Conservation (phyloP, 192 early-diverging fungal species). For the Chytriomyces confervae region DNA sequence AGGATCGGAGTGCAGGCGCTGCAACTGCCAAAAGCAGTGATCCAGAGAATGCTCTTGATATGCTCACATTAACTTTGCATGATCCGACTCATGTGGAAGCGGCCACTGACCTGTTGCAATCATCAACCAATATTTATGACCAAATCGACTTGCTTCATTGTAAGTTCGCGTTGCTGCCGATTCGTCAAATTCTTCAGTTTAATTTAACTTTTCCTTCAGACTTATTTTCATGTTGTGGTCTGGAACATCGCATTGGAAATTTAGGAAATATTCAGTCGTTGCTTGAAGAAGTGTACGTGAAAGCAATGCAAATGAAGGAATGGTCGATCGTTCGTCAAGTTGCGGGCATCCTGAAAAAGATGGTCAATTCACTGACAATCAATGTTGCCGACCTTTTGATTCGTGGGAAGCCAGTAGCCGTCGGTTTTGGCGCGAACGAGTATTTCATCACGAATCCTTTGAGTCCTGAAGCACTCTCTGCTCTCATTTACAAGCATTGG, state of each 20-base stretch:
- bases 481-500: constrained; percentile 74
- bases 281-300: constrained; percentile 82
- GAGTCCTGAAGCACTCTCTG: constrained; percentile 68
- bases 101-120: constrained; percentile 63
- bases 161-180: constrained; percentile 3
- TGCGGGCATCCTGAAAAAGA: constrained; percentile 76
- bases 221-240: constrained; percentile 69
- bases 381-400: constrained; percentile 82
- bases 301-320: constrained; percentile 70
- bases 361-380: constrained; percentile 76
- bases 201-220: constrained; percentile 37
- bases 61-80: constrained; percentile 68
- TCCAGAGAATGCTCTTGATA: constrained; percentile 8
- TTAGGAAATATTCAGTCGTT: constrained; percentile 66
- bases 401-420: constrained; percentile 75
- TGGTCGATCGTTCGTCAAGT: constrained; percentile 87
- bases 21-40: neutral
- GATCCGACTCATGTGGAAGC: constrained; percentile 65
- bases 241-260: constrained; percentile 53
- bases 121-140: constrained; percentile 78
- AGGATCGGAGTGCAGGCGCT: neutral
- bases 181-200: neutral
- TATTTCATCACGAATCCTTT: constrained; percentile 72
- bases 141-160: constrained; percentile 82
- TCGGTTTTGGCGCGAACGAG: constrained; percentile 74